Evolutionary conservation across 2,329 filamentous ascomycete genomes (phyloP).

Genomic region (Ophiostoma novo-ulmi): DNA sequence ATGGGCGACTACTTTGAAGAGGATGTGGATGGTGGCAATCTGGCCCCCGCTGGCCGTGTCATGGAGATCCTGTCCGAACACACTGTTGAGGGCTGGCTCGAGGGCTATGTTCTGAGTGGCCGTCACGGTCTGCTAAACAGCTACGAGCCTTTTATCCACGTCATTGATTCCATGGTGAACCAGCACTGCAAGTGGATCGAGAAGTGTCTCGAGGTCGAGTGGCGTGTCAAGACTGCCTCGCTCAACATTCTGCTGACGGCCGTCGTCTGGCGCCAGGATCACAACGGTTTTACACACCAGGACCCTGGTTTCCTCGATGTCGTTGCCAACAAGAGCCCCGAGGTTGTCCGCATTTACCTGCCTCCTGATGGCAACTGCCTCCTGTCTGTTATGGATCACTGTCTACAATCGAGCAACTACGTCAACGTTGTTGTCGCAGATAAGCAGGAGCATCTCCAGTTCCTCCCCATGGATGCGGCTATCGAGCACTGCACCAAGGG

Average conservation of each 20-base stretch:
- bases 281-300: conserved; percentile 79
- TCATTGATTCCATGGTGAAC: conserved; percentile 82
- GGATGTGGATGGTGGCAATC: conserved; percentile 68
- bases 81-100: conserved; percentile 73
- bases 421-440: conserved; percentile 77
- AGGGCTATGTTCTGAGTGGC: conserved; percentile 71
- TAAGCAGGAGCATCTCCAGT: conserved; percentile 75
- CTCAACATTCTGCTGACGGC: conserved; percentile 75
- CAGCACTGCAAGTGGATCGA: conserved; percentile 82
- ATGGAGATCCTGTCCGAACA: conserved; percentile 86
- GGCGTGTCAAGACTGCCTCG: conserved; percentile 67
- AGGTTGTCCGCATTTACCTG: conserved; percentile 75
- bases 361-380: conserved; percentile 76
- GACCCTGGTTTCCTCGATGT: conserved; percentile 71
- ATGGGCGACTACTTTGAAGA: conserved; percentile 73
- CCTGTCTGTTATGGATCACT: conserved; percentile 71
- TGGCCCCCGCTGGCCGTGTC: conserved; percentile 62
- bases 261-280: conserved; percentile 76
- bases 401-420: conserved; percentile 67
- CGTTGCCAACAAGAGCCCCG: conserved; percentile 72
- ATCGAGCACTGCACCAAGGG: conserved; percentile 74
- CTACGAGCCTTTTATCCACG: conserved; percentile 77
- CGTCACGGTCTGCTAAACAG: conserved; percentile 72
- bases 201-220: conserved; percentile 73
- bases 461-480: conserved; percentile 66